phyloP scores from a whole-genome alignment of 352 stramenopile species.

The Pythium dissotocum region DNA sequence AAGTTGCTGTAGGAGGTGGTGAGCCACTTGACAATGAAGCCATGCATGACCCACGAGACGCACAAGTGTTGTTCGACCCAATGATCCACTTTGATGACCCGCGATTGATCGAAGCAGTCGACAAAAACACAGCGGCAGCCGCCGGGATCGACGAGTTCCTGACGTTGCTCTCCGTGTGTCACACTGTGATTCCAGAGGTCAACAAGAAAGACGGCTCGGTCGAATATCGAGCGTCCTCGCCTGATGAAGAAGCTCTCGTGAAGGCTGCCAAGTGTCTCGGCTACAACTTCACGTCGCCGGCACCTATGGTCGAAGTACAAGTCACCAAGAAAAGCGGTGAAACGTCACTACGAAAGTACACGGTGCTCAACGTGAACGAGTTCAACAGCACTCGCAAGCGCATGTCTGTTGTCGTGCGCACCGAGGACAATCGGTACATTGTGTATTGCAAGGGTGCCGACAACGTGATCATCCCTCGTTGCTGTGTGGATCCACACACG shows the following conservation, averaged over 20 bases:
- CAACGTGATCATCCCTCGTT: slow-evolving; percentile 83
- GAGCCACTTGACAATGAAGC: slow-evolving; percentile 17
- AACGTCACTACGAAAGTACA: slow-evolving; percentile 42
- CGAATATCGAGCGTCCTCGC: slow-evolving; percentile 88
- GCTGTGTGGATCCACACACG: slow-evolving; percentile 35
- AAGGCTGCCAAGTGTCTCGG: slow-evolving; percentile 79
- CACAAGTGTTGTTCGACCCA: slow-evolving; percentile 61
- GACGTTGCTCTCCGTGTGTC: slow-evolving; percentile 66
- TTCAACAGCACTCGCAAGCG: slow-evolving; percentile 95
- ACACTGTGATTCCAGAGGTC: slow-evolving; percentile 73
- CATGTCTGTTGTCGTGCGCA: slow-evolving; percentile 96
- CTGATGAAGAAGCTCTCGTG: slow-evolving; percentile 93
- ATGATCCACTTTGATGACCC: slow-evolving; percentile 75
- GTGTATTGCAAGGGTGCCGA: slow-evolving; percentile 83
- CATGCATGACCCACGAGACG: slow-evolving; percentile 43
- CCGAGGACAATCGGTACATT: slow-evolving; percentile 43
- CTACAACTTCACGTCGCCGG: slow-evolving; percentile 79
- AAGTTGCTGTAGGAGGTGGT: not conserved
- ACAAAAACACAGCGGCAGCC: slow-evolving; percentile 27
- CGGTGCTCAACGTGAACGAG: slow-evolving; percentile 79
- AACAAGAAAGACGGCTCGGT: slow-evolving; percentile 49
- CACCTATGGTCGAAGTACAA: slow-evolving; percentile 51
- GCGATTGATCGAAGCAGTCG: slow-evolving; percentile 49
- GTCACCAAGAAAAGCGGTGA: slow-evolving; percentile 50
- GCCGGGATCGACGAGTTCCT: slow-evolving; percentile 67